phyloP scores from a whole-genome alignment of 345 rosid genomes.

The Isatis tinctoria region DNA sequence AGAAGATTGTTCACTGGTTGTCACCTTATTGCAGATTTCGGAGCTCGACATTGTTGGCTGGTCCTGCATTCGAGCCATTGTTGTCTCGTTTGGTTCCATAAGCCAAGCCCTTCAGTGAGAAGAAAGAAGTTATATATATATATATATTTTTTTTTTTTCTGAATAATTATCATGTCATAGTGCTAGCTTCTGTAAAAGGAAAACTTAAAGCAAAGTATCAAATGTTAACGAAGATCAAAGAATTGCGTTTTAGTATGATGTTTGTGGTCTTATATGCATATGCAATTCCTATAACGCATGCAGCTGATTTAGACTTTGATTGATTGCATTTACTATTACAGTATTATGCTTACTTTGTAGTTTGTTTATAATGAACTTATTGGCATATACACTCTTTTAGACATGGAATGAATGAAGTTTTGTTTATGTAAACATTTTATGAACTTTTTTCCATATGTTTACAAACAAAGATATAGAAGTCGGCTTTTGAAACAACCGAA shows the following conservation, averaged over 20 bases:
- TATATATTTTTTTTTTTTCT: not conserved
- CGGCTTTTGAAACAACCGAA: not conserved
- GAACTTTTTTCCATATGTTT: not conserved
- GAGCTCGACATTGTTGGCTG: conserved; percentile 4
- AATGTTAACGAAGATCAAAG: not conserved
- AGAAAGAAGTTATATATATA: not conserved
- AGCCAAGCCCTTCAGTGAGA: conserved; percentile 14
- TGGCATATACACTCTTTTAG: not conserved
- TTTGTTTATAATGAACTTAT: not conserved
- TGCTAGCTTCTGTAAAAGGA: not conserved
- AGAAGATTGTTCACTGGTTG: not conserved
- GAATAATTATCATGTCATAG: not conserved
- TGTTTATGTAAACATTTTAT: not conserved
- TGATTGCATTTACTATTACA: not conserved
- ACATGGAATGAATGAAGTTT: not conserved
- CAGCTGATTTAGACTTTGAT: not conserved
- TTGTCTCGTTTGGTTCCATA: conserved; percentile 27
- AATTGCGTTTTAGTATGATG: not conserved
- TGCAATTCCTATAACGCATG: not conserved
- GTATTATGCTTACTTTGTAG: not conserved
- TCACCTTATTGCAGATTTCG: conserved; percentile 21
- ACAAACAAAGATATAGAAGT: not conserved
- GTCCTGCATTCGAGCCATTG: conserved; percentile 18
- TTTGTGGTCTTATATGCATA: not conserved
- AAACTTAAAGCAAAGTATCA: not conserved